These are phyloP conservation scores for Trebouxia sp. DNA, from an alignment of 139 green algal species.

Conservation along the genomic window DNA sequence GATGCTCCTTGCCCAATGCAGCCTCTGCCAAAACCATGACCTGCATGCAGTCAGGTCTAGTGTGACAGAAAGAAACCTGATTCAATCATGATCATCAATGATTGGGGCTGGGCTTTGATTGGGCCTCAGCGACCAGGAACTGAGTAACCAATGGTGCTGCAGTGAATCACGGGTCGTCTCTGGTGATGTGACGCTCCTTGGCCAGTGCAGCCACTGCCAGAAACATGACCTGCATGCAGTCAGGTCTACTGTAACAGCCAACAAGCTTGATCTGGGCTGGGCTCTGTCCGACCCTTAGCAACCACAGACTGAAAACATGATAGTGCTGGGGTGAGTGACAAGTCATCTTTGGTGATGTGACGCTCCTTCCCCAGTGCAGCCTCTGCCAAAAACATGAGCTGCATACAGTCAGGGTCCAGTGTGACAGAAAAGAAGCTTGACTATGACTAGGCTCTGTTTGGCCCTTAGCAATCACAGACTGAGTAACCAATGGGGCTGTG, in stretches of 20 bases:
- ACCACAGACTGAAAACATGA: constrained; percentile 38
- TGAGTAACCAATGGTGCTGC: constrained; percentile 30
- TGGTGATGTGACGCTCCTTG: constrained; percentile 27
- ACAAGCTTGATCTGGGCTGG: constrained; percentile 31
- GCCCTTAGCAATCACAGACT: constrained; percentile 37
- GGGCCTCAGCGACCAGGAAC: constrained; percentile 32
- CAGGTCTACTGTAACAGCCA: no score
- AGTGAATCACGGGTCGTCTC: constrained; percentile 21
- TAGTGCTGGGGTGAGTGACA: constrained; percentile 16
- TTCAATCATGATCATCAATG: no score
- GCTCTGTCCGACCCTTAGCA: constrained; percentile 35
- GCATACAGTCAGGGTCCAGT: no score
- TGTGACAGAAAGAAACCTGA: no score
- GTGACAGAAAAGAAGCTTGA: no score
- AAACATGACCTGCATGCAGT: constrained; percentile 38
- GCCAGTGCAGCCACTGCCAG: constrained; percentile 38
- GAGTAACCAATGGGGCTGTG: constrained; percentile 20
- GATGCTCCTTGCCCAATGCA: constrained; percentile 33
- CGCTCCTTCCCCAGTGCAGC: constrained; percentile 38
- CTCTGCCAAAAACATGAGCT: constrained; percentile 47
- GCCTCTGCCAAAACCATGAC: constrained; percentile 43
- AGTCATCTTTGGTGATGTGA: constrained; percentile 31
- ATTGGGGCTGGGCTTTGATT: constrained; percentile 26
- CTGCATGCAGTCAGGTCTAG: no score
- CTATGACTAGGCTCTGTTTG: constrained; percentile 26